phyloP scores from a whole-genome alignment of 2,329 filamentous ascomycete species.

The Mollisiaceae sp. region DNA sequence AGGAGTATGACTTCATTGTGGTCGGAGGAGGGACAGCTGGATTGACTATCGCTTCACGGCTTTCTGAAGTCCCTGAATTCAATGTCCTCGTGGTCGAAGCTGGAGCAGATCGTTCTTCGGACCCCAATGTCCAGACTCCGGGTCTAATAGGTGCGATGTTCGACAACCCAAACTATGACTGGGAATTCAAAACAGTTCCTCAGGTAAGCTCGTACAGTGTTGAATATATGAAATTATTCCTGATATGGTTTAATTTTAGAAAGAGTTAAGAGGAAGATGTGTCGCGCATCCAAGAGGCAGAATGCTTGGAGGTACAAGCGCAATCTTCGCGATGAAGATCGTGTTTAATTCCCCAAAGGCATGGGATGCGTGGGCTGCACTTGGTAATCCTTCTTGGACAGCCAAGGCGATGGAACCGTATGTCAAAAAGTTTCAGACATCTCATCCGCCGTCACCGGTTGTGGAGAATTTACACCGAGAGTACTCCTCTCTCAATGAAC shows the following conservation, averaged over 20 bases:
- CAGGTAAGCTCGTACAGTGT: constrained; percentile 39
- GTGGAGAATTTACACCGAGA: background rate
- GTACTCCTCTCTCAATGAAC: constrained; percentile 3
- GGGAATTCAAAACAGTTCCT: constrained; percentile 45
- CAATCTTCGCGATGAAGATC: constrained; percentile 38
- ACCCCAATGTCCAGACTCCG: constrained; percentile 44
- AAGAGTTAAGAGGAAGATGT: constrained; percentile 27
- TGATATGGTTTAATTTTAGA: constrained; percentile 2
- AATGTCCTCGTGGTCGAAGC: constrained; percentile 48
- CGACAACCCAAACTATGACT: constrained; percentile 45
- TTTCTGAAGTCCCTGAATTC: constrained; percentile 45
- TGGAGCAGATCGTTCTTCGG: constrained; percentile 41
- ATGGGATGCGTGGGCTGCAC: constrained; percentile 45
- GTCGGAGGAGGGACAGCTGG: constrained; percentile 50
- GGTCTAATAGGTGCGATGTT: constrained; percentile 41
- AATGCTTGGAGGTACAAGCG: constrained; percentile 43
- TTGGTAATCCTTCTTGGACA: constrained; percentile 49
- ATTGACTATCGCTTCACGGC: constrained; percentile 47
- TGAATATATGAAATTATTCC: constrained; percentile 26
- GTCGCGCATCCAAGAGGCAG: constrained; percentile 40
- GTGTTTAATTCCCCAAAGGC: constrained; percentile 10
- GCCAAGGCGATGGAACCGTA: constrained; percentile 35
- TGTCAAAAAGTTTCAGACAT: constrained; percentile 16
- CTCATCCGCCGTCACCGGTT: background rate
- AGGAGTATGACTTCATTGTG: constrained; percentile 46